Evolutionary conservation across 2,329 filamentous ascomycete species (phyloP).

Genomic region (Chrysoporthe austroafricana): DNA sequence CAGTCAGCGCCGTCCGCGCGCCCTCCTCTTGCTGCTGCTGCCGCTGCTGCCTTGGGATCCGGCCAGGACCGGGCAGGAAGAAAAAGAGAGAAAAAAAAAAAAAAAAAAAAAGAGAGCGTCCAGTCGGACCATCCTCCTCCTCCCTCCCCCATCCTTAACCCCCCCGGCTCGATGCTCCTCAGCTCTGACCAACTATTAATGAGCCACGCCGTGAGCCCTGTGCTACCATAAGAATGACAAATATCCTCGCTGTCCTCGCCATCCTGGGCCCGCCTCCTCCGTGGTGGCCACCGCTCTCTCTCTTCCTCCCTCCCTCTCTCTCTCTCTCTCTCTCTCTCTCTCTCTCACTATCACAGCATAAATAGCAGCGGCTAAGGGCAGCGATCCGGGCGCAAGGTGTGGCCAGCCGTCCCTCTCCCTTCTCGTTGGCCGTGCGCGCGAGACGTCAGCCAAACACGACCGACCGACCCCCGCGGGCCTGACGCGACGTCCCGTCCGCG

Average conservation of each 20-base stretch:
- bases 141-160: background rate
- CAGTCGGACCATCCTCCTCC: conserved; percentile 15
- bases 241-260: conserved; percentile 13
- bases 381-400: conserved; percentile 9
- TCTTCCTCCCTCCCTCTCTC: too few species aligned
- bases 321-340: too few species aligned
- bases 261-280: conserved; percentile 12
- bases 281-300: conserved; percentile 3
- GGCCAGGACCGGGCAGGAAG: conserved; percentile 5
- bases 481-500: conserved; percentile 21
- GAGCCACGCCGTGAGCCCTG: conserved; percentile 23
- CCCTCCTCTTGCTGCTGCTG: background rate
- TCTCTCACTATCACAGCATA: background rate
- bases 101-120: conserved; percentile 2
- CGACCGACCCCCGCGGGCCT: background rate
- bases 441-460: conserved; percentile 2
- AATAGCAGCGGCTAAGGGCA: conserved; percentile 21
- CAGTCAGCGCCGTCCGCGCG: conserved; percentile 7
- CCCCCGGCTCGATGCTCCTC: conserved; percentile 21
- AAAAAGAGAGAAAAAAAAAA: conserved; percentile 1
- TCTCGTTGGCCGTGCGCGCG: background rate
- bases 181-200: conserved; percentile 26
- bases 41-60: background rate
- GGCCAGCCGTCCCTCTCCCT: background rate
- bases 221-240: conserved; percentile 26